Evolutionary conservation across 2,329 filamentous ascomycete genomes (phyloP), one percentile per base, ranked within the genome.

Genomic region (Teratosphaeria nubilosa): DNA sequence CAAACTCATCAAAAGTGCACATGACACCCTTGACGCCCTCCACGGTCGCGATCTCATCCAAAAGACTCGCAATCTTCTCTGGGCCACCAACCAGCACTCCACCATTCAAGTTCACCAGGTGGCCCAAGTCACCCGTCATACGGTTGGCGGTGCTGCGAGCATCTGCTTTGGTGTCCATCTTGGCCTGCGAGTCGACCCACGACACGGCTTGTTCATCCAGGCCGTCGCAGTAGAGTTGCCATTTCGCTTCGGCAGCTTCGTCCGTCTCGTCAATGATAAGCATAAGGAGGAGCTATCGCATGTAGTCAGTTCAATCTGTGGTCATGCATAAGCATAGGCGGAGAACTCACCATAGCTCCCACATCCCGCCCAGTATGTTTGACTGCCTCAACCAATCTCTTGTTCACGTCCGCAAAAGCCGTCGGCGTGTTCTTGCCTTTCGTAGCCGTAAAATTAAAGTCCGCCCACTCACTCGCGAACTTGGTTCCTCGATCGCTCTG

Each of bases 131-230:
- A 9, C 57, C 41, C 11, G 25, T 37, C 4, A 62, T 20, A 16
- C 31, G 25, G 11, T 34, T 55, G 37, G 60, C 56, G 16, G 60
- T 62, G 11, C 55, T 41, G 24, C 59, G 58, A 22, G 50, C 45
- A 37, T 62, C 60, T n/a, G 60, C 60, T n/a, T 62, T 62, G 9
- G 48, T 54, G 51, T 62, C 60, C 34, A 60, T 59, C 24, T 54
- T 51, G 30, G 56, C 53, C 51, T 62, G 60, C 24, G 56, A 51
- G 2, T 51, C 41, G 52, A 62, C 54, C 60, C 60, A 62, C 27
- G 58, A 54, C 14, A 62, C 58, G 22, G 60, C 60, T 24, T 62
- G 58, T 16, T 50, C 48, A 51, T 62, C 60, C 20, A 62, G 53
- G 14, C 60, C 60, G 27, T 56, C 58, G 51, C 58, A 56, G 37